Conservation (phyloP, 345 rosid species). For the Brassica cretica region DNA sequence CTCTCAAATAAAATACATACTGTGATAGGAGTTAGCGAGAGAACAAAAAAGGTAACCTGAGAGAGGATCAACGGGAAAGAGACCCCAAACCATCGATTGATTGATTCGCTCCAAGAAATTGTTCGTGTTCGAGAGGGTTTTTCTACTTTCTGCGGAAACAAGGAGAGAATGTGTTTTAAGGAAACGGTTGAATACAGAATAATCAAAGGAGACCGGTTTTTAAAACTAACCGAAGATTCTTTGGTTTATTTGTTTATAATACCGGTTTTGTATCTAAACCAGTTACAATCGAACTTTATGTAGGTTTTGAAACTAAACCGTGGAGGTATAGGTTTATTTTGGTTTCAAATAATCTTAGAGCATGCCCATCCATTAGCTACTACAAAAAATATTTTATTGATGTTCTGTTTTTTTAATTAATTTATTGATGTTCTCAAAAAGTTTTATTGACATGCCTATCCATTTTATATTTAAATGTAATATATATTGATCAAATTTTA, state of each 20-base stretch:
- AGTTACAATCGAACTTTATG: background rate
- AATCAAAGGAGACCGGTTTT: background rate
- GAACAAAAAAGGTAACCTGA: slow-evolving; percentile 45
- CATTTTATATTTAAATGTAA: too few species aligned
- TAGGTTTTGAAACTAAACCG: background rate
- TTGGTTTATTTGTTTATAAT: background rate
- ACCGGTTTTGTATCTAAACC: background rate
- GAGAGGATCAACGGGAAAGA: slow-evolving; percentile 69
- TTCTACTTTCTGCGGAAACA: background rate
- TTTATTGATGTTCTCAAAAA: too few species aligned
- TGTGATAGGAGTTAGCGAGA: background rate
- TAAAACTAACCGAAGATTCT: background rate
- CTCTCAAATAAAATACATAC: background rate
- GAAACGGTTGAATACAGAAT: background rate
- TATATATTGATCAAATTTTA: too few species aligned
- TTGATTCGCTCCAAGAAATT: slow-evolving; percentile 22
- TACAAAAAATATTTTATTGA: too few species aligned
- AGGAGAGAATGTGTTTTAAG: background rate
- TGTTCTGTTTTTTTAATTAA: too few species aligned
- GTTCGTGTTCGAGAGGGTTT: slow-evolving; percentile 1
- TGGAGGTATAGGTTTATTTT: slow-evolving; percentile 4
- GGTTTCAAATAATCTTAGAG: background rate
- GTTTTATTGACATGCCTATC: too few species aligned
- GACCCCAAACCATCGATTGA: slow-evolving; percentile 72
- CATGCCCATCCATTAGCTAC: too few species aligned